These are phyloP conservation scores for Tetrapisispora taiwanensis DNA, from an alignment of 805 yeast genomes.

Conservation along the genomic window DNA sequence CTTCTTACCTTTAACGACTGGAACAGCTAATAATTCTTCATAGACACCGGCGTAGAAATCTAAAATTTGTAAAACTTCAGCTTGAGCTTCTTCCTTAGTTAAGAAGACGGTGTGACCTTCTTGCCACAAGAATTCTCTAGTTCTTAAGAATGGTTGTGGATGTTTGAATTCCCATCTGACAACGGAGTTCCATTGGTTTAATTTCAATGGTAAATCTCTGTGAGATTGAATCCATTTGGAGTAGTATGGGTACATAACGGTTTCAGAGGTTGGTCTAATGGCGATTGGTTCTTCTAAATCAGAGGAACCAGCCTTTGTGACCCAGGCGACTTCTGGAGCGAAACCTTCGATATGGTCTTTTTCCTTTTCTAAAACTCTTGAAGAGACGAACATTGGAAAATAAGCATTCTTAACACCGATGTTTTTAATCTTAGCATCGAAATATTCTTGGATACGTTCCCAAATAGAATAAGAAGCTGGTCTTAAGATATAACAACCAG, in stretches of 20 bases:
- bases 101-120: conserved; percentile 99
- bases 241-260: conserved; percentile 99
- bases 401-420: conserved; percentile 91
- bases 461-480: conserved; percentile 91
- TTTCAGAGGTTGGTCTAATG: conserved; percentile 97
- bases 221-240: conserved; percentile 98
- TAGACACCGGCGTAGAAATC: conserved; percentile 79
- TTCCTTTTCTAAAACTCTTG: conserved; percentile 88
- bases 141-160: conserved; percentile 98
- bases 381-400: conserved; percentile 97
- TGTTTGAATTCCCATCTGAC: conserved; percentile 99
- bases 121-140: conserved; percentile 99
- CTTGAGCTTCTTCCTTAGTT: conserved; percentile 67
- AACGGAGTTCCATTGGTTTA: conserved; percentile 99
- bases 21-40: conserved; percentile 91
- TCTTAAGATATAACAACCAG: conserved; percentile 96
- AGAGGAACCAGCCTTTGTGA: conserved; percentile 86
- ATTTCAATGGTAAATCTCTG: conserved; percentile 90
- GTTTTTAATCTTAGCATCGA: conserved; percentile 68
- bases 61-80: conserved; percentile 78
- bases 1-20: conserved; percentile 88
- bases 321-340: conserved; percentile 99
- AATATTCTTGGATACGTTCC: conserved; percentile 88
- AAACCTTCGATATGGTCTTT: conserved; percentile 98
- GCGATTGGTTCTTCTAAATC: conserved; percentile 98